phyloP scores from a whole-genome alignment of 371 early-diverging fungal genomes.

The Mortierella sp. region DNA sequence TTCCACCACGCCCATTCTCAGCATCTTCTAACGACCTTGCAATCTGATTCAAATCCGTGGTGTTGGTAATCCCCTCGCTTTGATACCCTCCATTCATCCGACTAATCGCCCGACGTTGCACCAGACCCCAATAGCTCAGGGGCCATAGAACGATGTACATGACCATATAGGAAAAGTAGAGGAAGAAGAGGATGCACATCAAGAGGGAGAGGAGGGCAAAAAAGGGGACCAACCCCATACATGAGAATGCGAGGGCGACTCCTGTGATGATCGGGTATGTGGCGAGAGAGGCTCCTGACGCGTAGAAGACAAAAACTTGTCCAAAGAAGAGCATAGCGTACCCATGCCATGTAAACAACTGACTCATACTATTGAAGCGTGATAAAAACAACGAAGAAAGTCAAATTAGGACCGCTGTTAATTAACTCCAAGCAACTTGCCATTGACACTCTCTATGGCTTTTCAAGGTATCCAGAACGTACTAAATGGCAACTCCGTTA shows the following conservation, averaged over 20 bases:
- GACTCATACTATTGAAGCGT: constrained; percentile 20
- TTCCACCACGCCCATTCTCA: constrained; percentile 6
- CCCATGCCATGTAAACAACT: constrained; percentile 54
- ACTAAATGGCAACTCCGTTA: constrained; percentile 50
- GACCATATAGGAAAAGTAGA: constrained; percentile 33
- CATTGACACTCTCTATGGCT: not conserved
- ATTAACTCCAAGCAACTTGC: not conserved
- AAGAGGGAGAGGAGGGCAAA: constrained; percentile 25
- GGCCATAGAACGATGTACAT: constrained; percentile 44
- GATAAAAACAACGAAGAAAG: not conserved
- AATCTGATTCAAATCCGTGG: constrained; percentile 33
- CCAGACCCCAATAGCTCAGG: constrained; percentile 34
- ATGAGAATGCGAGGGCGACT: constrained; percentile 42
- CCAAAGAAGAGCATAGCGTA: constrained; percentile 48
- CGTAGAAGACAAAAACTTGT: constrained; percentile 36
- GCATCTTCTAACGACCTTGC: constrained; percentile 21
- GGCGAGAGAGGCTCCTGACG: constrained; percentile 1
- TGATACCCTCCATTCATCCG: constrained; percentile 53
- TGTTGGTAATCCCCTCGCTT: constrained; percentile 44
- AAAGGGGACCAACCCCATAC: constrained; percentile 46
- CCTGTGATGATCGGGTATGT: constrained; percentile 30
- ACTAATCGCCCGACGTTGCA: constrained; percentile 43
- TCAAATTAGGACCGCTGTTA: not conserved
- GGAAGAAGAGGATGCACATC: constrained; percentile 22
- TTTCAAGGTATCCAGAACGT: not conserved